phyloP scores from a whole-genome alignment of 2,329 filamentous ascomycete species.

The Cladophialophora chaetospira region DNA sequence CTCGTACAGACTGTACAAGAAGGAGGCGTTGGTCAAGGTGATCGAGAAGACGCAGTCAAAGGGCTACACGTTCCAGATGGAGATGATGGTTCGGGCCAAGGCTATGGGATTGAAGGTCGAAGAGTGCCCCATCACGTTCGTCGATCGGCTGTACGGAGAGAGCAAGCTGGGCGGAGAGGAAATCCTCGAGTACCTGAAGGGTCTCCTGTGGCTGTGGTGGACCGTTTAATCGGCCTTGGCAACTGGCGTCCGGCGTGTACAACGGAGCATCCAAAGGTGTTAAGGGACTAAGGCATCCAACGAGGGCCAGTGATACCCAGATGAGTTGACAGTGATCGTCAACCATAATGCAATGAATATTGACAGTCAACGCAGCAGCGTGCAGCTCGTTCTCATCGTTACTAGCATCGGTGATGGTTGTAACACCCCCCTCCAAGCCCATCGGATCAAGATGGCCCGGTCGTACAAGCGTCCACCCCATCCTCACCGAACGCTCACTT shows the following conservation, averaged over 20 bases:
- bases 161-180: constrained; percentile 92
- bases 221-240: constrained; percentile 59
- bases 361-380: too few species aligned
- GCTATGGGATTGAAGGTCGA: constrained; percentile 91
- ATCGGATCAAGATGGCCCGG: too few species aligned
- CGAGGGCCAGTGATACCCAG: too few species aligned
- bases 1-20: constrained; percentile 94
- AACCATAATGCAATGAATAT: too few species aligned
- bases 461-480: too few species aligned
- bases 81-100: constrained; percentile 98
- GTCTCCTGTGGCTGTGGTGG: constrained; percentile 74
- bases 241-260: background rate
- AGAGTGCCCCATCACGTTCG: constrained; percentile 95
- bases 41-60: constrained; percentile 91
- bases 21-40: constrained; percentile 81
- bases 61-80: constrained; percentile 99
- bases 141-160: constrained; percentile 92
- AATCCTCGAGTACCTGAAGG: constrained; percentile 95
- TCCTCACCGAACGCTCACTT: too few species aligned
- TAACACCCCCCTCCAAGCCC: too few species aligned
- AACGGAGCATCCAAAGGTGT: constrained; percentile 8
- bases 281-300: too few species aligned
- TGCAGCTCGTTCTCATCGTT: too few species aligned
- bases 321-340: too few species aligned
- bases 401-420: too few species aligned